Evolutionary conservation across 768 basidiomycete species (phyloP), one percentile per base, ranked within the genome.

Genomic region (Mycena sanguinolenta): DNA sequence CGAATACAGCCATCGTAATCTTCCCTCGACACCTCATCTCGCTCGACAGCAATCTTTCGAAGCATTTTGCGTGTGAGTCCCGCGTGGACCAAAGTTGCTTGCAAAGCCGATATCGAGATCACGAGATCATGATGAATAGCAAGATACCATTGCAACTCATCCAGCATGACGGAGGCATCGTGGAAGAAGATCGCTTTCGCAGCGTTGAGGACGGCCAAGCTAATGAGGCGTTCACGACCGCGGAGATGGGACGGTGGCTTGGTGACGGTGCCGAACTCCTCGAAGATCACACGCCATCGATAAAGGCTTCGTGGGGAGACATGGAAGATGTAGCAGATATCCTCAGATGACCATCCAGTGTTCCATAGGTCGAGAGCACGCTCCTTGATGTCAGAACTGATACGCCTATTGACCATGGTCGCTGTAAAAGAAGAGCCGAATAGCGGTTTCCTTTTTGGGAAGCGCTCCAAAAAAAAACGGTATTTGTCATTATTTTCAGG

Each of bases 311-410:
- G 55, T 10, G 42, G 36, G 21, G 75, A 77, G 2, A 79, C 63
- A 10, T 69, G 21, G 12, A 76, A 63, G 2, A 50, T 66, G n/a
- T 53, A 71, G 38, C 65, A 67, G n/a, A 78, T 75, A 36, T 78
- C 73, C 10, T 70, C 58, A 1, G 65, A 10, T 2, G 46, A 57
- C 76, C 76, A 78, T 3, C 76, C 74, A 12, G 42, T n/a, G 23
- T 66, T n/a, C 72, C 74, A 76, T 19, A 77, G 70, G 1, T 42
- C n/a, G 17, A 77, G 49, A 9, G 74, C 74, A 28, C 73, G 68
- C 27, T 75, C 63, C 42, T 76, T 76, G 49, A 73, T 23, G 32
- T 74, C 73, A 1, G 49, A 8, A 39, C 69, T 73, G 55, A 76
- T 73, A 8, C 42, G 17, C 17, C 57, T 30, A 39, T 75, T 66